phyloP scores from a whole-genome alignment of 2,329 filamentous ascomycete species.

The Diaporthe australafricana region DNA sequence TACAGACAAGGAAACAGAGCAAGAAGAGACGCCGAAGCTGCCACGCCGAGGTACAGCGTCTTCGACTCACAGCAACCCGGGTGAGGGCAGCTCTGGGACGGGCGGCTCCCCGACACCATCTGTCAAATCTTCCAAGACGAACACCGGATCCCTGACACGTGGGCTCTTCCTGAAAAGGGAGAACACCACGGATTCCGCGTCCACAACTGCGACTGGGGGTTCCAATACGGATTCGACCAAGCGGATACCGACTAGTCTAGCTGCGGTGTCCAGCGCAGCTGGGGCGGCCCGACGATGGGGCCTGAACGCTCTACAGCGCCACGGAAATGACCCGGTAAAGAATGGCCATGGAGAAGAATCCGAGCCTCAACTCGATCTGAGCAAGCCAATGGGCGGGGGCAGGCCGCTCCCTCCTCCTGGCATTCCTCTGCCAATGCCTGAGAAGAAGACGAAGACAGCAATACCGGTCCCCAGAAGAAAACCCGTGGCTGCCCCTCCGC shows the following conservation, averaged over 20 bases:
- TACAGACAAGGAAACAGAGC: slow-evolving; percentile 52
- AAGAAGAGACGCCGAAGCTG: slow-evolving; percentile 43
- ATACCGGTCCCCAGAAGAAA: slow-evolving; percentile 74
- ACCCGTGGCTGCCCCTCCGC: slow-evolving; percentile 60
- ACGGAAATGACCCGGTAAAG: slow-evolving; percentile 54
- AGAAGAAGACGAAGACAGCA: slow-evolving; percentile 68
- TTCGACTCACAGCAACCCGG: slow-evolving; percentile 44
- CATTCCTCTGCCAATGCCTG: slow-evolving; percentile 78
- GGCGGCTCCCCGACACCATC: slow-evolving; percentile 48
- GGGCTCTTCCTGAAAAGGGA: slow-evolving; percentile 55
- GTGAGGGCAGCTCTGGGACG: slow-evolving; percentile 43
- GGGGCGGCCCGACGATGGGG: slow-evolving; percentile 70
- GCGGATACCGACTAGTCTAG: slow-evolving; percentile 57
- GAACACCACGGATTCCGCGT: slow-evolving; percentile 49
- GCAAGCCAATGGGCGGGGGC: slow-evolving; percentile 83
- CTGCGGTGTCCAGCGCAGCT: slow-evolving; percentile 67
- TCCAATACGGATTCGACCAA: slow-evolving; percentile 50
- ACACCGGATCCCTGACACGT: slow-evolving; percentile 53
- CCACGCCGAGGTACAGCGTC: slow-evolving; percentile 53
- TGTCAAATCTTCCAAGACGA: slow-evolving; percentile 53
- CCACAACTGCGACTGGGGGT: slow-evolving; percentile 50
- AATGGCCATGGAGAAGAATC: slow-evolving; percentile 38
- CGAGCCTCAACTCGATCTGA: slow-evolving; percentile 54
- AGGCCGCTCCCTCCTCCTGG: slow-evolving; percentile 86
- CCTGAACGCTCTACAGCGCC: slow-evolving; percentile 65